Evolutionary conservation across 139 green algal genomes (phyloP), one percentile per base, ranked within the genome.

Genomic region (Mesostigma viride): DNA sequence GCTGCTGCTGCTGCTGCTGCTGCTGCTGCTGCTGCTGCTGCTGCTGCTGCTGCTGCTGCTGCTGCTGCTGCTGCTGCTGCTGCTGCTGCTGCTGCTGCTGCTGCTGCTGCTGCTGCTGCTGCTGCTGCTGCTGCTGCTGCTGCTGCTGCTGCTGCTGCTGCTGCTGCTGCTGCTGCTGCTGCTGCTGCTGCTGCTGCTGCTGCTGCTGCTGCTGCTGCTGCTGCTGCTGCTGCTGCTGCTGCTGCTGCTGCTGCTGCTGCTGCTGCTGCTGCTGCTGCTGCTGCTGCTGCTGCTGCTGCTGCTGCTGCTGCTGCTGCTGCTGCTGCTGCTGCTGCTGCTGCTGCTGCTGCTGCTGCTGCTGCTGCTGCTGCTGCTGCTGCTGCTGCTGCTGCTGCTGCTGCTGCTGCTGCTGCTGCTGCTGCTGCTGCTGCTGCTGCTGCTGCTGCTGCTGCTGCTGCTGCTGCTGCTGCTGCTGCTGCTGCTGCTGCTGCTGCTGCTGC

Each of bases 391-490:
- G 56, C 56, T 62, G 56, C 27, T 62, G 24, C 28, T 62, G 56
- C 14, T 62, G 56, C 20, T 35, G 56, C 6, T 32, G 5, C 56
- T 35, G 22, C 56, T 61, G 51, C 51, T 61, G 51, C 51, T 61
- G 51, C 51, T 61, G 51, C 51, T 61, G 51, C 1, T 61, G 3
- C 1, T 32, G 3, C 51, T 32, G 8, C 1, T 61, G 51, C 51
- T 61, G 51, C 51, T 61, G 51, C 51, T 61, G 51, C 51, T 61
- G 51, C 1, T 61, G 53, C 53, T 62, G 48, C 48, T 59, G 48
- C 48, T 59, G 48, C 48, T 59, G 48, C 8, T 59, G 17, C 48
- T 59, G 48, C 48, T 59, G 48, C 48, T 59, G 48, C 8, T 59
- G 48, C 48, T 59, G 48, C 48, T 59, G 48, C 48, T 59, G 48